Evolutionary conservation across 2,329 filamentous ascomycete genomes (phyloP).

Genomic region (Ilyonectria destructans): DNA sequence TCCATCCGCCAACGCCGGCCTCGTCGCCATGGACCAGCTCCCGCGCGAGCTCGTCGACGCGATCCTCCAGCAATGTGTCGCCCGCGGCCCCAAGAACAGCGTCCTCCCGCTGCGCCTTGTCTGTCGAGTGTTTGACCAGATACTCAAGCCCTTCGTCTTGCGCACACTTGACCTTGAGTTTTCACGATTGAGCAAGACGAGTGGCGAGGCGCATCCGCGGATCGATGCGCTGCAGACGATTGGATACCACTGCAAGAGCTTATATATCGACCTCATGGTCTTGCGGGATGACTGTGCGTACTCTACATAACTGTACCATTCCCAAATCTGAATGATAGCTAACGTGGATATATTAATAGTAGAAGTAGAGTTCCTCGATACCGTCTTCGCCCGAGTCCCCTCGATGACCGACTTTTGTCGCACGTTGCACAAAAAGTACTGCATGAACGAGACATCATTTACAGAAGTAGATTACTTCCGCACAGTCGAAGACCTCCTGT

Average conservation of each 20-base stretch:
- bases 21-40: conserved; percentile 61
- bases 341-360: conserved; percentile 52
- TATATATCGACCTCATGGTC: conserved; percentile 69
- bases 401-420: conserved; percentile 63
- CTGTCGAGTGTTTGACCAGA: conserved; percentile 65
- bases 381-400: conserved; percentile 63
- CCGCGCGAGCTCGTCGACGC: conserved; percentile 65
- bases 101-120: conserved; percentile 65
- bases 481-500: conserved; percentile 60
- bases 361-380: conserved; percentile 65
- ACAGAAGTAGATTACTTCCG: conserved; percentile 65
- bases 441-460: conserved; percentile 65
- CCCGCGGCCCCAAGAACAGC: conserved; percentile 61
- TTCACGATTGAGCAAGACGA: conserved; percentile 61
- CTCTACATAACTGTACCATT: not conserved
- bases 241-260: conserved; percentile 64
- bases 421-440: conserved; percentile 62
- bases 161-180: conserved; percentile 67
- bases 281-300: conserved; percentile 66
- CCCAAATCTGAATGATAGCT: conserved; percentile 18
- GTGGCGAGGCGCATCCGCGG: conserved; percentile 53
- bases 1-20: conserved; percentile 18
- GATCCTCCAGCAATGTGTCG: conserved; percentile 62
- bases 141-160: conserved; percentile 63
- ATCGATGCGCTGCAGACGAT: conserved; percentile 62